phyloP scores from a whole-genome alignment of 345 rosid species.

The Gossypioides kirkii region DNA sequence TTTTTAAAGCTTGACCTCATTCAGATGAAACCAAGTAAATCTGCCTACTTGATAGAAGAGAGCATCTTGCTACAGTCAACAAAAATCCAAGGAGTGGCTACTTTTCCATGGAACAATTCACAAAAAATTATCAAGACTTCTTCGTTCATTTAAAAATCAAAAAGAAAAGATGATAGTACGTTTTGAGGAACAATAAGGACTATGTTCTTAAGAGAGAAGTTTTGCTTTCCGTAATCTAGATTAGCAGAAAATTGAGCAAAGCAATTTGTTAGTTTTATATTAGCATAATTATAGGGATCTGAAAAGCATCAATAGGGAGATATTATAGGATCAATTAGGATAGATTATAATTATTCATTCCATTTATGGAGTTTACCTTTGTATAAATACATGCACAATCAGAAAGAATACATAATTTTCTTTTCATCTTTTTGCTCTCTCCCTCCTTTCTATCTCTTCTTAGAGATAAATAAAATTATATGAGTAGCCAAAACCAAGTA shows the following conservation, averaged over 20 bases:
- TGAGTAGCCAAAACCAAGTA: too few species aligned
- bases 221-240: not conserved
- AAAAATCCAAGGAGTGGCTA: constrained; percentile 1
- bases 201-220: not conserved
- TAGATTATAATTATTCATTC: too few species aligned
- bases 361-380: too few species aligned
- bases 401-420: too few species aligned
- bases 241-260: not conserved
- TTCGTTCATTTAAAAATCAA: not conserved
- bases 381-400: too few species aligned
- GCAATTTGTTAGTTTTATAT: not conserved
- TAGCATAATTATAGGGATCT: too few species aligned
- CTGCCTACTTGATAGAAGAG: not conserved
- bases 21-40: not conserved
- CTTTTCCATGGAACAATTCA: constrained; percentile 1
- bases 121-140: not conserved
- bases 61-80: not conserved
- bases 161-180: not conserved
- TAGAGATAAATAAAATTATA: too few species aligned
- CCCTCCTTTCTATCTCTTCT: too few species aligned
- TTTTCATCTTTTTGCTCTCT: too few species aligned
- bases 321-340: too few species aligned
- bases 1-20: not conserved
- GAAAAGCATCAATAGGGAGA: too few species aligned
- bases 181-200: not conserved